These are phyloP conservation scores for Torulaspora globosa DNA, from an alignment of 1,139 yeast genomes.

Conservation along the genomic window DNA sequence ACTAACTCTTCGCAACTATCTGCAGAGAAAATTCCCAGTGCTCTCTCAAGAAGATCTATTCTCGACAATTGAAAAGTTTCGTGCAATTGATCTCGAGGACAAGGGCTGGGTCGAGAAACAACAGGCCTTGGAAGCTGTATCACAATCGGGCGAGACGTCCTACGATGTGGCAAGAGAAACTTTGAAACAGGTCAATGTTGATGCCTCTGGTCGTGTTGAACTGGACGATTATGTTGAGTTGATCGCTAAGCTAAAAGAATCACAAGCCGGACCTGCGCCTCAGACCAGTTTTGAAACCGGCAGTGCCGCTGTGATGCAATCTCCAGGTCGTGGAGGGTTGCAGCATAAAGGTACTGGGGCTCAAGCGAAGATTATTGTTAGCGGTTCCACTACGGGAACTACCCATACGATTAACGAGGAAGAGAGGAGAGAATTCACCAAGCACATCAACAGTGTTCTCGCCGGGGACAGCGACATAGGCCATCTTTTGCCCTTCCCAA, in stretches of 20 bases:
- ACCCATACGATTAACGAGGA: conserved; percentile 97
- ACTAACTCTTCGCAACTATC: neutral
- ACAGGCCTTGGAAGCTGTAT: conserved; percentile 77
- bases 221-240: conserved; percentile 92
- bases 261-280: conserved; percentile 35
- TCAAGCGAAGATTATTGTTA: conserved; percentile 67
- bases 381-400: conserved; percentile 84
- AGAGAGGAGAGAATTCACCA: conserved; percentile 91
- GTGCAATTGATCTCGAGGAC: conserved; percentile 81
- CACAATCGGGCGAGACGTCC: conserved; percentile 71
- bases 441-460: conserved; percentile 88
- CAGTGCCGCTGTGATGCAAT: conserved; percentile 23
- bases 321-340: conserved; percentile 38
- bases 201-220: conserved; percentile 95
- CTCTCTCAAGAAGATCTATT: conserved; percentile 84
- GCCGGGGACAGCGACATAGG: conserved; percentile 91
- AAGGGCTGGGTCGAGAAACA: conserved; percentile 96
- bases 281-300: conserved; percentile 34
- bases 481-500: conserved; percentile 80
- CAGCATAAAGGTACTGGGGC: conserved; percentile 51
- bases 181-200: conserved; percentile 82
- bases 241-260: conserved; percentile 62
- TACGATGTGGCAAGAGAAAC: conserved; percentile 95
- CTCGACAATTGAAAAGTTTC: conserved; percentile 73
- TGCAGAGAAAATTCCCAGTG: conserved; percentile 74